Percentiles rank a stretch among this genome's conserved stretches.
phyloP scores from a whole-genome alignment of 1,284 basidiomycete genomes.

The Rhodotorula mucilaginosa region DNA sequence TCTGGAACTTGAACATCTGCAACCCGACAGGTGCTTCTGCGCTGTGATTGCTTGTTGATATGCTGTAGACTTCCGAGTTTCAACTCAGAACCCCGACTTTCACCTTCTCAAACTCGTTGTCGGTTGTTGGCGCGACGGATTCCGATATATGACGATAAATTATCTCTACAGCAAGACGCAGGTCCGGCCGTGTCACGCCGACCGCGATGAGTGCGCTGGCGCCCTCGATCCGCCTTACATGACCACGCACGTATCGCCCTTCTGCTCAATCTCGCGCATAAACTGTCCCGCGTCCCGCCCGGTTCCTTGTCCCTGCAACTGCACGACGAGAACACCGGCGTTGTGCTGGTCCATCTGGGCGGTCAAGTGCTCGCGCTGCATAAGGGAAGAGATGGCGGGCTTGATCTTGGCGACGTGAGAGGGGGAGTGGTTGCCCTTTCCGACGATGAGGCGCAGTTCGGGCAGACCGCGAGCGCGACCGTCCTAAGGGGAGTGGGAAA shows the following conservation, averaged over 20 bases:
- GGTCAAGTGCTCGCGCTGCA: constrained; percentile 74
- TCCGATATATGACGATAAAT: too few species aligned
- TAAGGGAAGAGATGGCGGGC: constrained; percentile 79
- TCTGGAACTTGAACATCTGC: too few species aligned
- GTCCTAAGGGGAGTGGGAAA: constrained; percentile 47
- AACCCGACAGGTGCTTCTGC: too few species aligned
- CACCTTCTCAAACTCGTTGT: too few species aligned
- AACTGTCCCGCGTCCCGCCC: constrained; percentile 52
- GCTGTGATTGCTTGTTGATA: too few species aligned
- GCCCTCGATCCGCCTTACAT: constrained; percentile 56
- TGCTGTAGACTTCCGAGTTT: too few species aligned
- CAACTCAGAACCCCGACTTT: too few species aligned
- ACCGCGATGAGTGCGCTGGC: neutral
- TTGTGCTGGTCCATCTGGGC: constrained; percentile 80
- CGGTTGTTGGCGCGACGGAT: too few species aligned
- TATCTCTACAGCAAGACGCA: too few species aligned
- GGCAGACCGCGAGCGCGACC: constrained; percentile 65
- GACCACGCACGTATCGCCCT: constrained; percentile 61
- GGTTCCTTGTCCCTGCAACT: constrained; percentile 58
- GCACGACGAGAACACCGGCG: constrained; percentile 78
- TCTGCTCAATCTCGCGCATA: constrained; percentile 55
- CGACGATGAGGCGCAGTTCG: constrained; percentile 82
- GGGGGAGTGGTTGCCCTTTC: constrained; percentile 74
- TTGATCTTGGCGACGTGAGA: constrained; percentile 82
- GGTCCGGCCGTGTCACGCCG: too few species aligned